Percentiles rank a stretch among this genome's conserved stretches.
Evolutionary conservation across 2,329 filamentous ascomycete species (phyloP).

Genomic region (Uncinocarpus reesii): DNA sequence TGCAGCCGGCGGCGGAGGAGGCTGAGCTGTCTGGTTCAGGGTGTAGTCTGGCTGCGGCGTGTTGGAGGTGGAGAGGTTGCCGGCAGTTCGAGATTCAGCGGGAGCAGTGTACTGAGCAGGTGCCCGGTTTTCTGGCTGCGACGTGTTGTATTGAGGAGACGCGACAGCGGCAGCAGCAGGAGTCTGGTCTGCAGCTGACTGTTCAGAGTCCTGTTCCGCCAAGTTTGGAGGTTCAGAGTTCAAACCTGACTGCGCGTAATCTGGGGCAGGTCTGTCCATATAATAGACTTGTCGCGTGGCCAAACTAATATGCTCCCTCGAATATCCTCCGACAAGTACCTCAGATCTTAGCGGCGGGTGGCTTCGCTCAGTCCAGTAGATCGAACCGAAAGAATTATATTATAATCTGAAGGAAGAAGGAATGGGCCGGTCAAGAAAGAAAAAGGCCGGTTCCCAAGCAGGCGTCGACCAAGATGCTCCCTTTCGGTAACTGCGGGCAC

Average conservation of each 20-base stretch:
- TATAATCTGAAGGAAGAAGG: constrained; percentile 6
- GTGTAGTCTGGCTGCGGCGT: constrained; percentile 86
- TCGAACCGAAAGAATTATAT: constrained; percentile 7
- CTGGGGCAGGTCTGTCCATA: constrained; percentile 55
- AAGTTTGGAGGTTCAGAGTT: constrained; percentile 48
- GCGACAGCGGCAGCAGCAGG: constrained; percentile 49
- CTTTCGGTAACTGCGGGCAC: constrained; percentile 10
- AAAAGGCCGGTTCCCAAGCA: constrained; percentile 6
- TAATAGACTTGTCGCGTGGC: constrained; percentile 15
- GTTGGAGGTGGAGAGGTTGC: constrained; percentile 63
- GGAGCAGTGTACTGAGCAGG: constrained; percentile 63
- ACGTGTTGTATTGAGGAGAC: constrained; percentile 27
- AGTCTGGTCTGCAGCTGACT: constrained; percentile 74
- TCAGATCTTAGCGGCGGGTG: constrained; percentile 12
- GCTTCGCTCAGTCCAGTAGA: constrained; percentile 13
- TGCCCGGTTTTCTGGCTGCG: constrained; percentile 31
- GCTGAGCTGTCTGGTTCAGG: constrained; percentile 58
- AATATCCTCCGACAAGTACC: constrained; percentile 14
- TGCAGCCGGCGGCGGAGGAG: constrained; percentile 33
- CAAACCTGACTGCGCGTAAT: constrained; percentile 85
- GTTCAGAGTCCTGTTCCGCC: constrained; percentile 64
- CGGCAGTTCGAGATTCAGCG: constrained; percentile 60
- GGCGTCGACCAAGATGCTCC: constrained; percentile 6
- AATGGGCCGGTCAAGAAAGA: constrained; percentile 7
- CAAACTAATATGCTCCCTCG: constrained; percentile 9